A percentile compares a stretch with the other conserved stretches of the same genome.
Conservation (phyloP, 2,329 filamentous ascomycete genomes). For the Fusarium ambrosium region DNA sequence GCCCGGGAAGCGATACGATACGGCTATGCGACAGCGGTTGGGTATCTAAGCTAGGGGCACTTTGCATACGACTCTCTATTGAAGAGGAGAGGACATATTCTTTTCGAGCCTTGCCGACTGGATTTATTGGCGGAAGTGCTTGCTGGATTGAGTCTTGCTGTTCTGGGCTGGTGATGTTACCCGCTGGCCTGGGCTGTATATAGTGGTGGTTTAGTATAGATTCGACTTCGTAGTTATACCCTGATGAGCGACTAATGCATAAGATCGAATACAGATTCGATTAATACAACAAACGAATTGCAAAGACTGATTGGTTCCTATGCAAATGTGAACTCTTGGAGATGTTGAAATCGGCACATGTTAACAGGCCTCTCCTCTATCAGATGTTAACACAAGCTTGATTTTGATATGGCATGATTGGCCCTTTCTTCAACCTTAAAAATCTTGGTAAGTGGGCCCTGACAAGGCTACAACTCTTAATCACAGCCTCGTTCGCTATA, state of each 20-base stretch:
- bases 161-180: slow-evolving; percentile 21
- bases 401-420: slow-evolving; percentile 34
- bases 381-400: slow-evolving; percentile 7
- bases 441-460: slow-evolving; percentile 32
- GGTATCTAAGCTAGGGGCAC: slow-evolving; percentile 40
- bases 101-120: slow-evolving; percentile 27
- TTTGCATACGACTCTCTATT: slow-evolving; percentile 41
- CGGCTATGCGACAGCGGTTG: slow-evolving; percentile 32
- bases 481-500: slow-evolving; percentile 46
- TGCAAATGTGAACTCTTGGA: background rate
- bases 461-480: slow-evolving; percentile 40
- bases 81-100: slow-evolving; percentile 20
- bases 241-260: slow-evolving; percentile 53
- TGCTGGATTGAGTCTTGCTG: slow-evolving; percentile 39
- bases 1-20: slow-evolving; percentile 23
- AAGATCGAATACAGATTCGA: slow-evolving; percentile 45
- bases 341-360: background rate
- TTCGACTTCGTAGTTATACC: slow-evolving; percentile 56
- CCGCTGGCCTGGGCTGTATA: slow-evolving; percentile 42
- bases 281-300: slow-evolving; percentile 33
- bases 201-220: slow-evolving; percentile 50
- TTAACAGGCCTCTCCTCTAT: background rate
- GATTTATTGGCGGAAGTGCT: slow-evolving; percentile 36
- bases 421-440: slow-evolving; percentile 21
- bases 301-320: background rate